These are phyloP conservation scores for Lotmaria passim DNA, from an alignment of 208 protist genomes.

Conservation along the genomic window DNA sequence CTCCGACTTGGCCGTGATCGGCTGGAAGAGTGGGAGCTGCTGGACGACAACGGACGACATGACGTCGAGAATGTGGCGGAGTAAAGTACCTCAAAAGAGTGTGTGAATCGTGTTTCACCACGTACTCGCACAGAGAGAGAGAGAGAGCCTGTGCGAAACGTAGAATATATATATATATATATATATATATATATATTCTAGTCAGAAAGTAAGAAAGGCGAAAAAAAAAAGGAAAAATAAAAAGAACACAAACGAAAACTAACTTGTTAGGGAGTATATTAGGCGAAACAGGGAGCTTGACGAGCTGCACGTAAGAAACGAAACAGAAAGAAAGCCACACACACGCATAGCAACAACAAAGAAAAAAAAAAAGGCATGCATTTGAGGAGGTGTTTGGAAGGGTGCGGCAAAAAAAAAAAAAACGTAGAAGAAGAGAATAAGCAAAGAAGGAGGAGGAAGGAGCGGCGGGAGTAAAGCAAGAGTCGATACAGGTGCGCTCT, in stretches of 20 bases:
- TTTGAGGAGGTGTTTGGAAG: not conserved
- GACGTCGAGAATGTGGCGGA: too few species aligned
- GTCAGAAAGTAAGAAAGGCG: not conserved
- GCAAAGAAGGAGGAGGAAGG: too few species aligned
- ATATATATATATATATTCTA: not conserved
- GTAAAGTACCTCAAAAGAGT: too few species aligned
- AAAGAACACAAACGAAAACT: not conserved
- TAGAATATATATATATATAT: too few species aligned
- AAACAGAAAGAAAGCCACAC: not conserved
- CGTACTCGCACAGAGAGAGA: too few species aligned
- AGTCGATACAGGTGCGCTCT: too few species aligned
- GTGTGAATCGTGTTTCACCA: too few species aligned
- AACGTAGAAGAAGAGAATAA: too few species aligned
- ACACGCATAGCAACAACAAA: not conserved
- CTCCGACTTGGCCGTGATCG: conserved; percentile 55
- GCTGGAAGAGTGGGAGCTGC: conserved; percentile 35
- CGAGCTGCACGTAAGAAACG: conserved; percentile 4
- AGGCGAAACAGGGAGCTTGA: not conserved
- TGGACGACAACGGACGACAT: conserved; percentile 22
- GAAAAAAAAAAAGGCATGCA: not conserved
- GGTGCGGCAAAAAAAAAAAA: too few species aligned
- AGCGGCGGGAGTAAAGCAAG: too few species aligned
- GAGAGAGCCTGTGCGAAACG: too few species aligned
- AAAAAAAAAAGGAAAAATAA: not conserved
- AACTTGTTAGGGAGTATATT: not conserved